Base-by-base conservation (phyloP, 1,284 basidiomycete genomes). In the Puccinia novopanici region DNA sequence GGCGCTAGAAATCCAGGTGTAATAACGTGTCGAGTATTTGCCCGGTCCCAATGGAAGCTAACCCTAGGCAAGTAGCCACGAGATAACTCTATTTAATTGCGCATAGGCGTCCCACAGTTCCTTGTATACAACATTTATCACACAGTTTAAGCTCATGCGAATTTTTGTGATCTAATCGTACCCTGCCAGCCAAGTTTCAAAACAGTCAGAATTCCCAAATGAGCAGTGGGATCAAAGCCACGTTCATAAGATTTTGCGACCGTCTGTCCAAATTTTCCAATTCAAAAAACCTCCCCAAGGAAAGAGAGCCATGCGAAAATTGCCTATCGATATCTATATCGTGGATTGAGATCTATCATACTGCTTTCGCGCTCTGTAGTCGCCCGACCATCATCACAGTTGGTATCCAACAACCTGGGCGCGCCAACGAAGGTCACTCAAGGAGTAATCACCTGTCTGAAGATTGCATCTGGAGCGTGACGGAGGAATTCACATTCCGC, bases 331-430 rank as follows among this genome's bases (percentile, higher is more conserved):
- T 67, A 67, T 67, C 63, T 15, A 48, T 67, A 67, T 67, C 63
- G 19, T 67, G 63, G 19, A 48, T 67, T 42, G 63, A 67, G 40
- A 48, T 48, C n/a, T 48, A 40, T 19, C 40, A 67, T 42, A 27
- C 4, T 45, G 27, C 22, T 40, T 45, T 67, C 24, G 40, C 63
- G n/a, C 42, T 27, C 6, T 67, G 42, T 27, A 67, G 2, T 48
- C 63, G 42, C 42, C 63, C 63, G 48, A 67, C 63, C 24, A 67
- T 67, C 63, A 67, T 67, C 63, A 67, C 63, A 45, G 42, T 67
- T 27, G 63, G 63, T 67, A 67, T 67, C 63, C 45, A 48, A 30
- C 63, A 67, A 27, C 37, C 42, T 27, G 42, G 63, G 40, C 22
- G 63, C 40, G 10, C 63, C 3, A 48, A 67, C 63, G 63, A 40